Conservation (phyloP, 768 basidiomycete species). For the Pluteus cervinus region DNA sequence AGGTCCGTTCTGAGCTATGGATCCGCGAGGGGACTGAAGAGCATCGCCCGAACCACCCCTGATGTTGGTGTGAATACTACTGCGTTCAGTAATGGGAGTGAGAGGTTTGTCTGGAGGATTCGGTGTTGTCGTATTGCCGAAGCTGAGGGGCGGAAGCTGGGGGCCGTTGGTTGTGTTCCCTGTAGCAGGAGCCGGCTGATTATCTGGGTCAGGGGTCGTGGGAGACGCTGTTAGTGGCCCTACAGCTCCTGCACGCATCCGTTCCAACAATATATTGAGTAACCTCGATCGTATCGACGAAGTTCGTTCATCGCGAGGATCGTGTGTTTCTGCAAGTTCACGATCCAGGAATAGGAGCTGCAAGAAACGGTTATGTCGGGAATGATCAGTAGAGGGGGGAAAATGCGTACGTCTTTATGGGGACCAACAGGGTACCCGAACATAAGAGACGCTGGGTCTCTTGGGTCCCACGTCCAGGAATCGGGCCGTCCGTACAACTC, state of each 20-base stretch:
- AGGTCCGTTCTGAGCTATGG: too few relatives aligned
- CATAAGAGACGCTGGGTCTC: slow-evolving; percentile 78
- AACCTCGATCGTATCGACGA: slow-evolving; percentile 60
- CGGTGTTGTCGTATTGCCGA: slow-evolving; percentile 30
- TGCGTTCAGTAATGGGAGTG: slow-evolving; percentile 64
- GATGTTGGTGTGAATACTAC: slow-evolving; percentile 21
- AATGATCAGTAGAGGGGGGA: slow-evolving; percentile 1
- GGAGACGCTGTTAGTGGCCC: slow-evolving; percentile 12
- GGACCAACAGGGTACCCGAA: slow-evolving; percentile 92
- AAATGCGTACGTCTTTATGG: slow-evolving; percentile 64
- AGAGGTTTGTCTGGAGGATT: slow-evolving; percentile 27
- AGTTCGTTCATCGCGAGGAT: slow-evolving; percentile 74
- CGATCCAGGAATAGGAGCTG: slow-evolving; percentile 86
- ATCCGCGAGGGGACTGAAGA: too few relatives aligned
- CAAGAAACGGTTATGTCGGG: slow-evolving; percentile 8
- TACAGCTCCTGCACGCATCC: slow-evolving; percentile 42
- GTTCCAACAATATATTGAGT: slow-evolving; percentile 53
- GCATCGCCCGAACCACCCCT: slow-evolving; percentile 19
- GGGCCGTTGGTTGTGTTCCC: slow-evolving; percentile 21
- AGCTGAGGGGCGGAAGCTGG: slow-evolving; percentile 58
- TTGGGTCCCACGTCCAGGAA: slow-evolving; percentile 85
- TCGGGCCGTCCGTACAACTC: slow-evolving; percentile 84
- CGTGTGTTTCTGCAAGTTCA: slow-evolving; percentile 71
- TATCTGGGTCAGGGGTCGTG: slow-evolving; percentile 7
- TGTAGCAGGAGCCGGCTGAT: slow-evolving; percentile 6